Evolutionary conservation across 441 rosid genomes (phyloP), one percentile per base, ranked within the genome.

Genomic region (Pelargonium australe): DNA sequence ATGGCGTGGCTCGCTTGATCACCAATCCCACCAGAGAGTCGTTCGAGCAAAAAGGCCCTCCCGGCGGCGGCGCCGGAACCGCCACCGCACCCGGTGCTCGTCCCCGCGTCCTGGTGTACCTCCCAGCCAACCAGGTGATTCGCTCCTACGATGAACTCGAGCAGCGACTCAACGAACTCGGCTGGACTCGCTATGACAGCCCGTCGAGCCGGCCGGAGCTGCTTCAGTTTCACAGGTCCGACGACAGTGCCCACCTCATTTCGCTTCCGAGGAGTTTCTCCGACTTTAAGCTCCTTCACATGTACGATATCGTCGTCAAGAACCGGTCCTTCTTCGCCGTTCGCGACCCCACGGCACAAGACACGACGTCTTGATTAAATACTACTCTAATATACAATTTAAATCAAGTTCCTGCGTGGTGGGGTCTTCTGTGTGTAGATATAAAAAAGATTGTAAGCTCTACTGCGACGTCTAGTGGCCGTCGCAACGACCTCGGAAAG

Each of bases 11-110:
- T 9, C 84, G 85, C n/a, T 65, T 87, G 37, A 68, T 82, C 70
- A n/a, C 74, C 37, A 84, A 85, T 75, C 92, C 89, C 5, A 87
- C 92, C 3, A 68, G 80, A 68, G 92, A 87, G 41, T 85, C 89
- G 8, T 85, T 85, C 74, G 89, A 87, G 83, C 76, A 81, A 19
- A 84, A 69, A 45, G 83, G 84, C 31, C 82, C 84, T 20, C 71
- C 72, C 40, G 17, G 17, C 7, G 57, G 57, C 57, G 80, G 80
- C 1, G 23, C 23, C 23, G 86, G 84, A 20, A 83, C 89, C 2
- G 84, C 89, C 60, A 87, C 92, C 0, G 92, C 92, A 0, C 92
- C 92, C 0, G 92, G 92, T 8, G 92, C 92, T 40, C 79, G 92
- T 7, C 92, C 92, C 3, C 76, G 80, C 43, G 83, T 87, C 66